Percentiles rank a stretch among this genome's conserved stretches.
These are phyloP conservation scores for Quercus rubra DNA, from an alignment of 306 rosid genomes.

Conservation along the genomic window DNA sequence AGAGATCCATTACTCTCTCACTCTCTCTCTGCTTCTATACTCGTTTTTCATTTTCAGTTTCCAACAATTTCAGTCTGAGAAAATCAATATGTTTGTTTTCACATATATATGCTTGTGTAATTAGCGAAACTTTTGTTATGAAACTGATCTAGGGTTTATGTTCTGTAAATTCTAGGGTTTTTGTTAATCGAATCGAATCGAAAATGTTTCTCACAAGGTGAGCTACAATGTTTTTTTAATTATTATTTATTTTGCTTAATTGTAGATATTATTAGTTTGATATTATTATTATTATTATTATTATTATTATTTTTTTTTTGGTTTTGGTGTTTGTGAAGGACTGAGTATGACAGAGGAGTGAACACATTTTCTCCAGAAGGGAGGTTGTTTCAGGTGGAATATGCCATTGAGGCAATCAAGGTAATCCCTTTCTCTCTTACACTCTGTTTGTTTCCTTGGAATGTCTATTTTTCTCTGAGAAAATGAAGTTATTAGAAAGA, in stretches of 20 bases:
- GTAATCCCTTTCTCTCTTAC: conserved; percentile 23
- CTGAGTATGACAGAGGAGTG: conserved; percentile 98
- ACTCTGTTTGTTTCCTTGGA: neutral
- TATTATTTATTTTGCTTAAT: neutral
- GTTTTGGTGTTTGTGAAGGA: conserved; percentile 39
- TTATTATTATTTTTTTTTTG: neutral
- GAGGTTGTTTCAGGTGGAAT: conserved; percentile 94
- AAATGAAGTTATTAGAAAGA: neutral
- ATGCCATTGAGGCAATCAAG: conserved; percentile 98
- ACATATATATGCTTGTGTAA: neutral
- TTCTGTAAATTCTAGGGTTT: neutral
- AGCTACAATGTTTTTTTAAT: conserved; percentile 1
- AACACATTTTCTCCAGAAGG: conserved; percentile 98
- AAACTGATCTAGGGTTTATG: neutral
- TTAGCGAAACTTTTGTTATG: neutral
- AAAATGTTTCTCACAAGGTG: conserved; percentile 93
- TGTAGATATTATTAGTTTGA: neutral
- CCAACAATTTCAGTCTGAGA: neutral
- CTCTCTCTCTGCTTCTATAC: neutral
- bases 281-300: no score
- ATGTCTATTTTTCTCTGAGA: neutral
- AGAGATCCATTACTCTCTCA: neutral
- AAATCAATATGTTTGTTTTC: neutral
- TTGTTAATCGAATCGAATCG: conserved; percentile 7
- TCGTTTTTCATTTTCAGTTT: neutral